These are phyloP conservation scores for Lophiostoma macrostomum DNA, from an alignment of 495 filamentous ascomycete genomes.

Conservation along the genomic window DNA sequence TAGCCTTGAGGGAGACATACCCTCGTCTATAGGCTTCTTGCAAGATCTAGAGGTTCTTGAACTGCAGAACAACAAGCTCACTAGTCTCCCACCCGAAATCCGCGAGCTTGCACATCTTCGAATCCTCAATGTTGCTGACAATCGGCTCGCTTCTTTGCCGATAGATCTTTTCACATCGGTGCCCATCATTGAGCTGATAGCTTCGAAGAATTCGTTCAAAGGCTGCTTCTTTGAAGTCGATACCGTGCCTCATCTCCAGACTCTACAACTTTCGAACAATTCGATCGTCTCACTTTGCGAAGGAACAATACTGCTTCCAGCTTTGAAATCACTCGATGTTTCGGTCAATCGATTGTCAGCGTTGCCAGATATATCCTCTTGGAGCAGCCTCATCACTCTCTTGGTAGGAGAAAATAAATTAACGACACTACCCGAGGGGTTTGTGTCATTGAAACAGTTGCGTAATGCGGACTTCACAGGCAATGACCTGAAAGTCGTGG, in stretches of 20 bases:
- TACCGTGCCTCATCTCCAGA: conserved; percentile 60
- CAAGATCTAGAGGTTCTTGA: conserved; percentile 73
- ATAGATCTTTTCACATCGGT: conserved; percentile 63
- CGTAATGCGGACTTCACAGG: conserved; percentile 75
- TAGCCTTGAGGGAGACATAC: conserved; percentile 61
- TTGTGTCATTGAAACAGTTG: conserved; percentile 62
- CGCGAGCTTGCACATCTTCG: conserved; percentile 62
- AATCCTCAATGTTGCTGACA: conserved; percentile 73
- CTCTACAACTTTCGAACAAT: conserved; percentile 74
- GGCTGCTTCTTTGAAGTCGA: conserved; percentile 68
- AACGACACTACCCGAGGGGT: conserved; percentile 67
- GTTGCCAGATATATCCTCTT: conserved; percentile 68
- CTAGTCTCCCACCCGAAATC: conserved; percentile 68
- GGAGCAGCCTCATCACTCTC: conserved; percentile 68
- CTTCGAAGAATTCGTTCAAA: conserved; percentile 73
- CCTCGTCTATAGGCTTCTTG: conserved; percentile 56
- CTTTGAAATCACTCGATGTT: conserved; percentile 68
- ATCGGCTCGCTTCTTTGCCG: conserved; percentile 66
- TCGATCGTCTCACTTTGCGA: conserved; percentile 58
- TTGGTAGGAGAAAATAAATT: conserved; percentile 79
- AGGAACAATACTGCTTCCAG: conserved; percentile 59
- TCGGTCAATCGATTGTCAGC: conserved; percentile 70
- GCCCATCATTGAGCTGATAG: conserved; percentile 69
- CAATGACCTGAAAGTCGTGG: conserved; percentile 74
- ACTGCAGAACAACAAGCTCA: conserved; percentile 74